A percentile compares a stretch with the other conserved stretches of the same genome.
Evolutionary conservation across 495 filamentous ascomycete species (phyloP).

Genomic region (Neurospora africana): DNA sequence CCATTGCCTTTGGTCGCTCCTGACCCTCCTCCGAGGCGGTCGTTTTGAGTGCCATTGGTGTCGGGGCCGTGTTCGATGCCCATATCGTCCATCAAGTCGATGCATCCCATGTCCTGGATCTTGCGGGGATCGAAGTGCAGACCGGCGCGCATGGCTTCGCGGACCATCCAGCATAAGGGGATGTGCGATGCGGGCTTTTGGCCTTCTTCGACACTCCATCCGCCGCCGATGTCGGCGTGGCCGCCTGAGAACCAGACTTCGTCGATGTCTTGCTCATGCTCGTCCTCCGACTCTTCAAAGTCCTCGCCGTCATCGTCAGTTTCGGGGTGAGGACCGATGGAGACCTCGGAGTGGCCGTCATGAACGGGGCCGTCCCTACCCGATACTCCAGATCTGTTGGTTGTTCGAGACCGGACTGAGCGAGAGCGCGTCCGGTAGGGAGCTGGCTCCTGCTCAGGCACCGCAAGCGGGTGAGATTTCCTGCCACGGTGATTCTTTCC

Average conservation of each 20-base stretch:
- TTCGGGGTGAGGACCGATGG: constrained; percentile 15
- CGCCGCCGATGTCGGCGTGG: constrained; percentile 77
- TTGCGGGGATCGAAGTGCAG: constrained; percentile 60
- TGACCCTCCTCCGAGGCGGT: neutral
- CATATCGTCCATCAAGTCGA: constrained; percentile 23
- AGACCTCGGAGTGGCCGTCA: constrained; percentile 18
- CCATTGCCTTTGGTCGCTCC: neutral
- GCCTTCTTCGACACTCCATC: constrained; percentile 54
- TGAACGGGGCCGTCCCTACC: constrained; percentile 10
- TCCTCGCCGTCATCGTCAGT: constrained; percentile 26
- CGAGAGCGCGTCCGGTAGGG: constrained; percentile 39
- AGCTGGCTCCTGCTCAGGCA: constrained; percentile 8
- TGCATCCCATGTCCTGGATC: constrained; percentile 51
- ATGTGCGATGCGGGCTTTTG: constrained; percentile 59
- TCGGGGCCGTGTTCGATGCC: neutral
- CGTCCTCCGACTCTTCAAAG: constrained; percentile 43
- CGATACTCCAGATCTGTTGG: constrained; percentile 2
- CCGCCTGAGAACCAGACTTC: constrained; percentile 79
- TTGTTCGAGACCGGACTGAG: constrained; percentile 17
- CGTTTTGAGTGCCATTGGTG: neutral
- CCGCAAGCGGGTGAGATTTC: constrained; percentile 1
- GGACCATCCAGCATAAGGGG: constrained; percentile 76
- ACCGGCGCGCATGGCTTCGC: constrained; percentile 65
- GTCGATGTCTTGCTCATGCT: constrained; percentile 60
- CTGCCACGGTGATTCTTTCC: constrained; percentile 12